These are phyloP conservation scores for Suillus ampliporus DNA, from an alignment of 768 basidiomycete species.

Conservation along the genomic window DNA sequence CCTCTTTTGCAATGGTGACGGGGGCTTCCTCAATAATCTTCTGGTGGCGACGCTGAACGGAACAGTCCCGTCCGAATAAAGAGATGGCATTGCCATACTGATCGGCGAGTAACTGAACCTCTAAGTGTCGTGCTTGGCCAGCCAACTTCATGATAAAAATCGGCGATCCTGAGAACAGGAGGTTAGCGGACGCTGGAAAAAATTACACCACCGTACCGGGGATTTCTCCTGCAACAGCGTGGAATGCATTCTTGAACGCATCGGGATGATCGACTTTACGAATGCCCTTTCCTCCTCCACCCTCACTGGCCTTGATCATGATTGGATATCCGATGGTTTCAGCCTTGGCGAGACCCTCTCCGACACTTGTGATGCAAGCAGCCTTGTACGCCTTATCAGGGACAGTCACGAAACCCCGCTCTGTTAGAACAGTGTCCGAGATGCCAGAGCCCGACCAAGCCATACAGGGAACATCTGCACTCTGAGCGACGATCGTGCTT, in stretches of 20 bases:
- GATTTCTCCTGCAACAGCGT: conserved; percentile 94
- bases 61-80: conserved; percentile 98
- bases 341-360: conserved; percentile 83
- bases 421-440: conserved; percentile 81
- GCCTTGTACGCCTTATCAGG: conserved; percentile 85
- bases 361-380: conserved; percentile 88
- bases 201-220: conserved; percentile 63
- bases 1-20: conserved; percentile 92
- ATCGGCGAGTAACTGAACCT: conserved; percentile 97
- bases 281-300: conserved; percentile 99
- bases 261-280: conserved; percentile 89
- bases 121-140: conserved; percentile 94
- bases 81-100: conserved; percentile 99
- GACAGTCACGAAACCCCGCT: conserved; percentile 92
- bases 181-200: conserved; percentile 18
- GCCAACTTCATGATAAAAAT: conserved; percentile 99
- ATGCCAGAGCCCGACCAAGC: conserved; percentile 98
- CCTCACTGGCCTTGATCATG: conserved; percentile 99
- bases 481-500: conserved; percentile 98
- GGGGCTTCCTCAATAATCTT: conserved; percentile 99
- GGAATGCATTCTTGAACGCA: conserved; percentile 91
- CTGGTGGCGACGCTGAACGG: conserved; percentile 98
- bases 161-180: conserved; percentile 73
- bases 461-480: conserved; percentile 97
- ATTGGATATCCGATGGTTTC: conserved; percentile 94